Evolutionary conservation across 1,284 basidiomycete species (phyloP).

Genomic region (Kwoniella shivajii): DNA sequence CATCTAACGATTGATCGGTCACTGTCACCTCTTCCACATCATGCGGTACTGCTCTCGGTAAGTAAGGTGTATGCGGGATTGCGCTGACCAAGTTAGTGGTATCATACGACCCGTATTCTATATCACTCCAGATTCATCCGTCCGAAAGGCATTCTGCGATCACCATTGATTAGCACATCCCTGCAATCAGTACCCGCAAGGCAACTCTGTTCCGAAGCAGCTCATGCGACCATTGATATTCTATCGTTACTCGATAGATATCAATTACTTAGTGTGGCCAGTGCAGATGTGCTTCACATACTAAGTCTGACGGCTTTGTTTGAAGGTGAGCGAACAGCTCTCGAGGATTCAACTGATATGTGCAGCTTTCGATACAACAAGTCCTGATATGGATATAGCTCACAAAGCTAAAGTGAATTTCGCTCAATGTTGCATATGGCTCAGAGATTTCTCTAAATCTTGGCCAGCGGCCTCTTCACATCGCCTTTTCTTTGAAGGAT

Average conservation of each 20-base stretch:
- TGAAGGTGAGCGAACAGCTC: conserved; percentile 32
- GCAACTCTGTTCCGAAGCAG: conserved; percentile 40
- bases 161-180: background rate
- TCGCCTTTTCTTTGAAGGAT: conserved; percentile 49
- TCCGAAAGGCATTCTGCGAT: background rate
- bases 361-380: conserved; percentile 31
- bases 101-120: conserved; percentile 41
- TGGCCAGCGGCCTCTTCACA: conserved; percentile 50
- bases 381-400: conserved; percentile 26
- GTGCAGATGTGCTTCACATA: conserved; percentile 48
- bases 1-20: conserved; percentile 30
- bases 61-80: conserved; percentile 12
- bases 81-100: conserved; percentile 33
- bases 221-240: conserved; percentile 40
- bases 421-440: conserved; percentile 49
- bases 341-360: background rate
- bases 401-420: conserved; percentile 43
- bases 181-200: conserved; percentile 20
- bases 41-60: conserved; percentile 42
- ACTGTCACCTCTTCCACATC: conserved; percentile 42
- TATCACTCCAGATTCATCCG: conserved; percentile 45
- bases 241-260: conserved; percentile 39
- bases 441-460: conserved; percentile 41
- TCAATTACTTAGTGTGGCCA: conserved; percentile 38
- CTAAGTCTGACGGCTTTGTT: conserved; percentile 45